Evolutionary conservation across 2,329 filamentous ascomycete genomes (phyloP).

Genomic region (Rutstroemia sp.): DNA sequence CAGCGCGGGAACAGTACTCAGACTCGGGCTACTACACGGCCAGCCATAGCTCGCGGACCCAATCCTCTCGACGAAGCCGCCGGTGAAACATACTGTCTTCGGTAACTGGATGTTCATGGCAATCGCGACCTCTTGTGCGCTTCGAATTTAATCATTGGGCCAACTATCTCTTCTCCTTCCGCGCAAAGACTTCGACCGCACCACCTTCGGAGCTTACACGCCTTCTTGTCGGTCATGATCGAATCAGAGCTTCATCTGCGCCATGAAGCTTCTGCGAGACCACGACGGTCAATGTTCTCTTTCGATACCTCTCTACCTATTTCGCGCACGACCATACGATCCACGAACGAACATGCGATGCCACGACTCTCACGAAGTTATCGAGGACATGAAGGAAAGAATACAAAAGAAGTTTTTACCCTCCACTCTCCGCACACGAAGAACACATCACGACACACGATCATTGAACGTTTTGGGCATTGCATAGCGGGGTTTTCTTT

Average conservation of each 20-base stretch:
- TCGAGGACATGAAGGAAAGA: slow-evolving; percentile 27
- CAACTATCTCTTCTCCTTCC: slow-evolving; percentile 29
- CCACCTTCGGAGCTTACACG: slow-evolving; percentile 28
- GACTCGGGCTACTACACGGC: slow-evolving; percentile 29
- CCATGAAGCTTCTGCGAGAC: slow-evolving; percentile 15
- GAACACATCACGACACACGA: slow-evolving; percentile 11
- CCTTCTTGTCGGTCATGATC: slow-evolving; percentile 27
- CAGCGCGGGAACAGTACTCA: slow-evolving; percentile 23
- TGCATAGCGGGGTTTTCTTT: slow-evolving; percentile 22
- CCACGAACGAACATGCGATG: slow-evolving; percentile 20
- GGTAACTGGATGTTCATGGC: slow-evolving; percentile 29
- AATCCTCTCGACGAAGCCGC: slow-evolving; percentile 22
- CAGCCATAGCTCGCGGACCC: slow-evolving; percentile 25
- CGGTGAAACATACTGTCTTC: slow-evolving; percentile 32
- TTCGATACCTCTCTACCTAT: slow-evolving; percentile 7
- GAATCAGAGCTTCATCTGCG: slow-evolving; percentile 21
- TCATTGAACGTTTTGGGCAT: slow-evolving; percentile 21
- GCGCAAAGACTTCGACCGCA: slow-evolving; percentile 23
- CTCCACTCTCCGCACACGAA: slow-evolving; percentile 11
- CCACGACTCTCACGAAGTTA: slow-evolving; percentile 27
- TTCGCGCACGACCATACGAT: slow-evolving; percentile 17
- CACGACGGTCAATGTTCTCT: slow-evolving; percentile 4
- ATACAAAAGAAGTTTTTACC: slow-evolving; percentile 11
- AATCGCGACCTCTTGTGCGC: slow-evolving; percentile 23
- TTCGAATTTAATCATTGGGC: slow-evolving; percentile 29